phyloP scores from a whole-genome alignment of 2,329 filamentous ascomycete species.

The Ophiostoma sp. region DNA sequence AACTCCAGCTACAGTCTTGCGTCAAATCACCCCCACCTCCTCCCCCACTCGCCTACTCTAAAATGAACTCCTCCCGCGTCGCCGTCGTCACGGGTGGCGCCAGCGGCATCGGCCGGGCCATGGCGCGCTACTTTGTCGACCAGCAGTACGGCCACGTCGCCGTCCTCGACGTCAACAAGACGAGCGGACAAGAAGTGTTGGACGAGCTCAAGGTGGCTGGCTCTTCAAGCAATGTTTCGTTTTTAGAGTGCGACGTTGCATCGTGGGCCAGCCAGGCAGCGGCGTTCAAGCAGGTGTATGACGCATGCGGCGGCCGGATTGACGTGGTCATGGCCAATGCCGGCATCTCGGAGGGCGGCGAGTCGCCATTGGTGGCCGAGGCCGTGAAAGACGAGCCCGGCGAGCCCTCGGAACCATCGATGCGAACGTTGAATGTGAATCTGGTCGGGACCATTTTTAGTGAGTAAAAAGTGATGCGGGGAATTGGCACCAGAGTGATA shows the following conservation, averaged over 20 bases:
- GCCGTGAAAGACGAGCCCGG: slow-evolving; percentile 28
- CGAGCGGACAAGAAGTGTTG: slow-evolving; percentile 33
- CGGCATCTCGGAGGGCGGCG: slow-evolving; percentile 47
- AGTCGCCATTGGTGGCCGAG: slow-evolving; percentile 35
- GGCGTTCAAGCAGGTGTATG: slow-evolving; percentile 34
- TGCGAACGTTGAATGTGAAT: slow-evolving; percentile 43
- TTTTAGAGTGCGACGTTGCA: slow-evolving; percentile 41
- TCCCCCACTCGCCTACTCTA: background rate
- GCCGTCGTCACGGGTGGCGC: slow-evolving; percentile 41
- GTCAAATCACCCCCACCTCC: background rate
- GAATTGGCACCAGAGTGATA: background rate
- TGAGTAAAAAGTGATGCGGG: slow-evolving; percentile 35
- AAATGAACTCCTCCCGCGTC: slow-evolving; percentile 25
- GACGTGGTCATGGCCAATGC: slow-evolving; percentile 54
- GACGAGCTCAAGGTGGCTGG: slow-evolving; percentile 33
- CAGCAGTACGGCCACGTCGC: slow-evolving; percentile 36
- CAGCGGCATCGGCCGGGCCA: slow-evolving; percentile 41
- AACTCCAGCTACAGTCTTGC: background rate
- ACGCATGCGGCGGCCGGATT: slow-evolving; percentile 34
- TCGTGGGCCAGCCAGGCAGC: slow-evolving; percentile 40
- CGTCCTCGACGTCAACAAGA: slow-evolving; percentile 39
- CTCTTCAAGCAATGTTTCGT: slow-evolving; percentile 32
- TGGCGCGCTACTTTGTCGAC: slow-evolving; percentile 40
- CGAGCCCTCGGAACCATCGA: slow-evolving; percentile 39
- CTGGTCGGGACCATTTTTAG: slow-evolving; percentile 47